Evolutionary conservation across 2,329 filamentous ascomycete genomes (phyloP).

Genomic region (Claviceps capensis): DNA sequence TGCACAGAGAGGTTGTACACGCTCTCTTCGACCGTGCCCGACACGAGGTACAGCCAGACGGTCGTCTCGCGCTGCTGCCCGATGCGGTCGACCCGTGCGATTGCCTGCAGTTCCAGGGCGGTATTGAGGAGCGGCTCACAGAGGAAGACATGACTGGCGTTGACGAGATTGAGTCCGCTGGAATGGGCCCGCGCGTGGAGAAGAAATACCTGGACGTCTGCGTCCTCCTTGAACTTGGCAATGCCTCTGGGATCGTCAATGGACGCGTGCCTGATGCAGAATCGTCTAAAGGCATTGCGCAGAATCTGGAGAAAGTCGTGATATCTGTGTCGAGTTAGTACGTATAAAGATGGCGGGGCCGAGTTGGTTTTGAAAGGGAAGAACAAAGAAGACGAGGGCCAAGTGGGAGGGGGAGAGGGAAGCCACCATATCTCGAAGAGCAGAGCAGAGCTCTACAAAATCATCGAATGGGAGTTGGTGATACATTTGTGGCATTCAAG

Average conservation of each 20-base stretch:
- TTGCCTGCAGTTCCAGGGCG: constrained; percentile 85
- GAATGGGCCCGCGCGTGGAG: constrained; percentile 81
- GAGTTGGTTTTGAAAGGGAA: too few relatives aligned
- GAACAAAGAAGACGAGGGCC: not conserved
- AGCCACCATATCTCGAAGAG: not conserved
- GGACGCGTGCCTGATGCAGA: constrained; percentile 59
- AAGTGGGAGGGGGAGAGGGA: not conserved
- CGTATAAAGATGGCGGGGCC: not conserved
- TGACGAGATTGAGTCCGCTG: constrained; percentile 80
- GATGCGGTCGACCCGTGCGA: constrained; percentile 88
- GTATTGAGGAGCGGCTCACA: constrained; percentile 92
- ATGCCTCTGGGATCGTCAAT: constrained; percentile 60
- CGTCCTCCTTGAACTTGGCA: constrained; percentile 61
- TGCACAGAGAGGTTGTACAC: constrained; percentile 79
- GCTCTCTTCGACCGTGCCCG: constrained; percentile 79
- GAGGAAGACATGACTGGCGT: constrained; percentile 86
- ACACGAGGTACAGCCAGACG: constrained; percentile 90
- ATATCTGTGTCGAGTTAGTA: constrained; percentile 29
- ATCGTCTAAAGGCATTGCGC: constrained; percentile 51
- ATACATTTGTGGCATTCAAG: too few relatives aligned
- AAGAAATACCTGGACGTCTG: constrained; percentile 66
- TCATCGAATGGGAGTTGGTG: too few relatives aligned
- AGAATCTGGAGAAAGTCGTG: constrained; percentile 68
- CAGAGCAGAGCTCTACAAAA: too few relatives aligned
- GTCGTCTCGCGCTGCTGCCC: constrained; percentile 80